Conservation (phyloP, 2,329 filamentous ascomycete species). For the Pseudocercospora eumusae region DNA sequence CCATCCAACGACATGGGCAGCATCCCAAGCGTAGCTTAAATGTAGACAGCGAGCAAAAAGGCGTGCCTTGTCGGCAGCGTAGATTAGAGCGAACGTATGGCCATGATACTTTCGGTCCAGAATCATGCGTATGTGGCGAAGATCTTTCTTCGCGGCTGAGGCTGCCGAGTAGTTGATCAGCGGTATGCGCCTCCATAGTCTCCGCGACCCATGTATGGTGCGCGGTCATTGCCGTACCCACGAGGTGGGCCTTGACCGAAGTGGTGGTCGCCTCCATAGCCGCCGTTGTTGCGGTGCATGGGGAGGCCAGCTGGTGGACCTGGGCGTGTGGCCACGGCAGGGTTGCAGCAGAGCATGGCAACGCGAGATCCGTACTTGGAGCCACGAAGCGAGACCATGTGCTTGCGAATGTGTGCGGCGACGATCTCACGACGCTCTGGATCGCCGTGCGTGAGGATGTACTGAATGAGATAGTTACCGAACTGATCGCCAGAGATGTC, state of each 20-base stretch:
- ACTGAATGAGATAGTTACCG: slow-evolving; percentile 96
- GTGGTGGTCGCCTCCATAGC: slow-evolving; percentile 25
- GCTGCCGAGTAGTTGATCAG: slow-evolving; percentile 24
- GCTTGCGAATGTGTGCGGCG: slow-evolving; percentile 89
- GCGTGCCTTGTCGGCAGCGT: slow-evolving; percentile 27
- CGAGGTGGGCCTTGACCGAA: slow-evolving; percentile 28
- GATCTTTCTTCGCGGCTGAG: slow-evolving; percentile 19
- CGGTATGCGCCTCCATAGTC: slow-evolving; percentile 31
- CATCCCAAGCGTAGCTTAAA: slow-evolving; percentile 26
- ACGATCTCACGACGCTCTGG: slow-evolving; percentile 90
- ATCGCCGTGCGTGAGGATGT: slow-evolving; percentile 86
- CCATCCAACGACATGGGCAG: slow-evolving; percentile 23
- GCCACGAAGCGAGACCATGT: slow-evolving; percentile 97
- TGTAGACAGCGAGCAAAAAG: slow-evolving; percentile 29
- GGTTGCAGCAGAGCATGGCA: slow-evolving; percentile 98
- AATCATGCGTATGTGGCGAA: slow-evolving; percentile 21
- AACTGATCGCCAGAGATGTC: slow-evolving; percentile 99
- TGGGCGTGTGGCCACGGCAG: slow-evolving; percentile 82
- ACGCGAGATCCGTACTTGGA: slow-evolving; percentile 98
- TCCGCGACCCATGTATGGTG: slow-evolving; percentile 31
- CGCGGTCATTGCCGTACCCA: slow-evolving; percentile 20
- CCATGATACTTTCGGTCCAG: slow-evolving; percentile 17
- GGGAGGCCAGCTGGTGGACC: slow-evolving; percentile 71
- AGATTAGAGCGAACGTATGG: slow-evolving; percentile 29
- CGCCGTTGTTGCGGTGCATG: slow-evolving; percentile 25